Percentiles rank a stretch among this genome's conserved stretches.
phyloP scores from a whole-genome alignment of 2,329 filamentous ascomycete genomes.

The Ceratocystis ficicola region DNA sequence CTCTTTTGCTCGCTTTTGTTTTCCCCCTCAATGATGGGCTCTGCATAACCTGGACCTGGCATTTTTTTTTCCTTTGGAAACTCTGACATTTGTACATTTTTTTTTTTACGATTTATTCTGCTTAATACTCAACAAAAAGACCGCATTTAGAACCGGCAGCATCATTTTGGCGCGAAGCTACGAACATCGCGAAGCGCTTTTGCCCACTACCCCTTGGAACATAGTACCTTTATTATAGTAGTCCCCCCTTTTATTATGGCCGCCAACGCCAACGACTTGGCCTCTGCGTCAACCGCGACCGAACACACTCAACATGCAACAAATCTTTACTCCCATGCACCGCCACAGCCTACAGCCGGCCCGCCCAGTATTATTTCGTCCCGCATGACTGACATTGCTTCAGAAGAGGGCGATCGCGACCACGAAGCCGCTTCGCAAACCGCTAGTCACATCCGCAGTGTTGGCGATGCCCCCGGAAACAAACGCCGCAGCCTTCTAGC shows the following conservation, averaged over 20 bases:
- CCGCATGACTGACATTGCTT: slow-evolving; percentile 54
- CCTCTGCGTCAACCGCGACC: slow-evolving; percentile 31
- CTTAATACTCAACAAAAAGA: background rate
- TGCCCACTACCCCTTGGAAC: background rate
- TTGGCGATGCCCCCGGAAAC: slow-evolving; percentile 26
- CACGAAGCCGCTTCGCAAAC: slow-evolving; percentile 25
- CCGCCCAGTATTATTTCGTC: slow-evolving; percentile 58
- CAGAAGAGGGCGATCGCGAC: slow-evolving; percentile 41
- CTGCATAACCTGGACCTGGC: background rate
- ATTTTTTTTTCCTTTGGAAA: background rate
- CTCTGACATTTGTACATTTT: background rate
- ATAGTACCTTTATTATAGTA: background rate
- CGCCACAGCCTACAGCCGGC: slow-evolving; percentile 35
- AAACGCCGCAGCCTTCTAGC: slow-evolving; percentile 32
- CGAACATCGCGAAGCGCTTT: background rate
- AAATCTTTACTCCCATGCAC: slow-evolving; percentile 30
- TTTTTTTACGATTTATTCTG: background rate
- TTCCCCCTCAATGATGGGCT: background rate
- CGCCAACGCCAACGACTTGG: slow-evolving; percentile 30
- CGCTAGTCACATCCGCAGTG: slow-evolving; percentile 15
- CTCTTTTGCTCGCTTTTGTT: background rate
- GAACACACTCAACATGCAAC: slow-evolving; percentile 23
- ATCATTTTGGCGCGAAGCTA: background rate
- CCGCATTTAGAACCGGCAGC: background rate
- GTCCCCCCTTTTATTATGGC: slow-evolving; percentile 29